Conservation (phyloP, 1,284 basidiomycete genomes). For the Malassezia restricta region DNA sequence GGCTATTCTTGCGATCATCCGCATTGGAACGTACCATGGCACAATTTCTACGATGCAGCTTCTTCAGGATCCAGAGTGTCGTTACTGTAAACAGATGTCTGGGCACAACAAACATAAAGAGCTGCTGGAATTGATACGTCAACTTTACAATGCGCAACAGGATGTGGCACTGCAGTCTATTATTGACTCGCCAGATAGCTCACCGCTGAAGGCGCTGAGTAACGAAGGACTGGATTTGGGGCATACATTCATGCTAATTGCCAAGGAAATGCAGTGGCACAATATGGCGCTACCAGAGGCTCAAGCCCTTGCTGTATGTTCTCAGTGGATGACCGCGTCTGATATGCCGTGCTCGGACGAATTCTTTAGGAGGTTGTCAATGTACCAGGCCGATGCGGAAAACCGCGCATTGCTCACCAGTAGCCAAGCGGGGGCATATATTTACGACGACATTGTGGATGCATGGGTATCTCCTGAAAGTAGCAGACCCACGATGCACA, state of each 20-base stretch:
- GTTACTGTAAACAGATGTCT: background rate
- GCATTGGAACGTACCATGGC: slow-evolving; percentile 1
- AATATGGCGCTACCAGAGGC: slow-evolving; percentile 8
- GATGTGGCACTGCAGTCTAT: slow-evolving; percentile 3
- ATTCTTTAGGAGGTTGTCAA: slow-evolving; percentile 1
- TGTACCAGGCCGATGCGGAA: slow-evolving; percentile 9
- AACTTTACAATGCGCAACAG: background rate
- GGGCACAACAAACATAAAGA: background rate
- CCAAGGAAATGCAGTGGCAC: slow-evolving; percentile 13
- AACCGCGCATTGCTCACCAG: background rate
- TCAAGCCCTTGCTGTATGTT: slow-evolving; percentile 8
- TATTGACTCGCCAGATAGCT: slow-evolving; percentile 3
- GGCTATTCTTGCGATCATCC: slow-evolving; percentile 6
- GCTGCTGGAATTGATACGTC: background rate
- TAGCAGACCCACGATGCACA: background rate
- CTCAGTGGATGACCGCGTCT: slow-evolving; percentile 1
- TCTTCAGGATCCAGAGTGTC: background rate
- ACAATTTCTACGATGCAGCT: background rate
- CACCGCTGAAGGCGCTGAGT: slow-evolving; percentile 6
- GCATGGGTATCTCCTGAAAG: slow-evolving; percentile 3
- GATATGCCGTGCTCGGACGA: slow-evolving; percentile 1
- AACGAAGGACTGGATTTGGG: slow-evolving; percentile 8
- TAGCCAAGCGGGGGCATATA: background rate
- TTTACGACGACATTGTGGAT: slow-evolving; percentile 14
- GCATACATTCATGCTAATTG: slow-evolving; percentile 3